phyloP scores from a whole-genome alignment of 2,329 filamentous ascomycete species.

The Colletotrichum eremochloae region DNA sequence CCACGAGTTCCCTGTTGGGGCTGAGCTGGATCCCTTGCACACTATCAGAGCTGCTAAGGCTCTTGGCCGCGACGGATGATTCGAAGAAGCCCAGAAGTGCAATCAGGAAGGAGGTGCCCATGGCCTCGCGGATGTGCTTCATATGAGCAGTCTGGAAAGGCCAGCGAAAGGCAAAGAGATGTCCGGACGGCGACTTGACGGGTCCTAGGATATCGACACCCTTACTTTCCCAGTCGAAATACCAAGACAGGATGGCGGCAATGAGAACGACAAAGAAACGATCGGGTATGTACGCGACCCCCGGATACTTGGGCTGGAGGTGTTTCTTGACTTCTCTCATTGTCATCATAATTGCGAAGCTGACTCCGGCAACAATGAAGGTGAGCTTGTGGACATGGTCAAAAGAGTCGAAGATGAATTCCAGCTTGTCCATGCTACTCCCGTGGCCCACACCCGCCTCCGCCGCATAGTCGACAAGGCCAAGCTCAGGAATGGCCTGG shows the following conservation, averaged over 20 bases:
- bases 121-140: slow-evolving; percentile 84
- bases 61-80: slow-evolving; percentile 95
- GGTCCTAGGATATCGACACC: slow-evolving; percentile 88
- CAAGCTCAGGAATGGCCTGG: slow-evolving; percentile 91
- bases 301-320: slow-evolving; percentile 82
- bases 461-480: slow-evolving; percentile 76
- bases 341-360: slow-evolving; percentile 92
- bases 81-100: slow-evolving; percentile 98
- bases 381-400: slow-evolving; percentile 80
- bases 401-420: slow-evolving; percentile 80
- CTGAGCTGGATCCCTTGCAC: slow-evolving; percentile 87
- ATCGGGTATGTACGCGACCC: slow-evolving; percentile 90
- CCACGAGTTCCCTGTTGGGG: slow-evolving; percentile 92
- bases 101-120: slow-evolving; percentile 94
- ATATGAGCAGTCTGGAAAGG: slow-evolving; percentile 84
- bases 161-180: slow-evolving; percentile 84
- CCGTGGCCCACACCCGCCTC: slow-evolving; percentile 79
- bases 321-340: slow-evolving; percentile 84
- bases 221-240: slow-evolving; percentile 80
- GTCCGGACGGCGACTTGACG: slow-evolving; percentile 80
- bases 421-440: slow-evolving; percentile 86
- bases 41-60: slow-evolving; percentile 77
- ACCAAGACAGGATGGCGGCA: slow-evolving; percentile 84
- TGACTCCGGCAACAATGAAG: slow-evolving; percentile 79
- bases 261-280: slow-evolving; percentile 90